These are phyloP conservation scores for Linum lewisii DNA, from an alignment of 345 rosid species.

Conservation along the genomic window DNA sequence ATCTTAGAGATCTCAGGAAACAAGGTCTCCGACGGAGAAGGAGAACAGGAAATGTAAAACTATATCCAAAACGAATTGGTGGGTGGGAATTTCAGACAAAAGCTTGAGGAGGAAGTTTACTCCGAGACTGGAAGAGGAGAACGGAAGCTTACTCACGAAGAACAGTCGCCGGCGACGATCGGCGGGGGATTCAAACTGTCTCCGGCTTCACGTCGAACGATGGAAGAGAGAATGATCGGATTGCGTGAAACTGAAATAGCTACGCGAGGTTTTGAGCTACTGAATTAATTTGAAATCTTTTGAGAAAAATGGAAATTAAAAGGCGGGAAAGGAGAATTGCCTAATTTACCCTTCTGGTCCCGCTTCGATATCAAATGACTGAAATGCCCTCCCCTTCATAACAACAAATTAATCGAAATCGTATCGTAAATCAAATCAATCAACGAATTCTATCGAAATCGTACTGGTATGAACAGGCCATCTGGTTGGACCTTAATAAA, in stretches of 20 bases:
- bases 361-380: no score
- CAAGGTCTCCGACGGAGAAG: not conserved
- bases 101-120: not conserved
- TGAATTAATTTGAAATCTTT: no score
- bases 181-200: not conserved
- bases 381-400: no score
- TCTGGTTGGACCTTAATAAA: no score
- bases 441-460: no score
- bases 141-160: not conserved
- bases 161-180: not conserved
- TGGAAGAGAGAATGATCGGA: not conserved
- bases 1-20: not conserved
- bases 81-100: not conserved
- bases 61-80: not conserved
- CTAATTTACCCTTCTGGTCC: not conserved
- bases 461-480: no score
- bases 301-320: not conserved
- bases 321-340: not conserved
- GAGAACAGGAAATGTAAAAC: conserved; percentile 6
- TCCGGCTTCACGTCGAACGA: not conserved
- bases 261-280: not conserved
- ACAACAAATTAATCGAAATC: no score
- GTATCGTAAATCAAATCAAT: no score
- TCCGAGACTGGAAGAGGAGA: not conserved
- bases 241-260: no score